These are phyloP conservation scores for Manihot esculenta DNA, from an alignment of 441 rosid genomes.

Conservation along the genomic window DNA sequence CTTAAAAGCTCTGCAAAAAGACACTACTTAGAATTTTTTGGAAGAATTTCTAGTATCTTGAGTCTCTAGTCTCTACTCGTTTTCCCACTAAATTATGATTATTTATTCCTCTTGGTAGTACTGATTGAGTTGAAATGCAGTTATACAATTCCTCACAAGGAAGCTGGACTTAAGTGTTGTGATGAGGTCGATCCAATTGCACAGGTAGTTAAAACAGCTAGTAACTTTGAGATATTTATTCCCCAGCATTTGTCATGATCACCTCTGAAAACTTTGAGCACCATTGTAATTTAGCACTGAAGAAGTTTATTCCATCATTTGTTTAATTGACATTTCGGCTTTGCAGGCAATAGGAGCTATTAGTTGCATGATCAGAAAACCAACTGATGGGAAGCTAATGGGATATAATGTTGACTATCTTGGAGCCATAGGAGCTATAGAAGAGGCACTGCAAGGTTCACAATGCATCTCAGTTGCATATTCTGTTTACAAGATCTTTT, in stretches of 20 bases:
- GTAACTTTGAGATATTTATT: background rate
- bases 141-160: slow-evolving; percentile 62
- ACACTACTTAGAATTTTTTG: background rate
- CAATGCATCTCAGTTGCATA: slow-evolving; percentile 12
- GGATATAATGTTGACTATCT: slow-evolving; percentile 58
- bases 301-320: background rate
- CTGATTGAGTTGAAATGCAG: slow-evolving; percentile 31
- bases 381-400: slow-evolving; percentile 50
- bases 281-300: background rate
- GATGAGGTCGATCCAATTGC: slow-evolving; percentile 66
- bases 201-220: slow-evolving; percentile 36
- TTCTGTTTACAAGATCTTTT: background rate
- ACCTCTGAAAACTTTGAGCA: background rate
- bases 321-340: background rate
- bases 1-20: background rate
- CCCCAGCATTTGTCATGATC: background rate
- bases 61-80: no score
- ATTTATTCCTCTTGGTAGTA: background rate
- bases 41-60: background rate
- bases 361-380: slow-evolving; percentile 51
- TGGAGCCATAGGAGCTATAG: slow-evolving; percentile 62
- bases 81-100: no score
- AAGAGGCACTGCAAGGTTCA: slow-evolving; percentile 54
- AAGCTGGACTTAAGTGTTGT: slow-evolving; percentile 55
- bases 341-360: slow-evolving; percentile 55